Evolutionary conservation across 2,329 filamentous ascomycete species (phyloP).

Genomic region (Pseudopithomyces maydicus): DNA sequence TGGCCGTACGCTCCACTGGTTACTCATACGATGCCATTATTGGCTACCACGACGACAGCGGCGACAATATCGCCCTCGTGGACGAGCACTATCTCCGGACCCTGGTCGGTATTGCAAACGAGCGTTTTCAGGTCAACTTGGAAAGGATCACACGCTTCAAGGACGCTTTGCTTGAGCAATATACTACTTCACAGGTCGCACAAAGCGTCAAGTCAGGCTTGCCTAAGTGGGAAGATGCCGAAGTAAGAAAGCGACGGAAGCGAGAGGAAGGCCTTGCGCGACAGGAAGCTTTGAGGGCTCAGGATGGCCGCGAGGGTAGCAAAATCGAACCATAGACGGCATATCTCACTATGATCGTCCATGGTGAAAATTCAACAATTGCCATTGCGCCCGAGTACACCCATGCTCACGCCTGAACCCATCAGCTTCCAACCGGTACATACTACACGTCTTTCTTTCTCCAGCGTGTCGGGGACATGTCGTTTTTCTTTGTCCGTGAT

Average conservation of each 20-base stretch:
- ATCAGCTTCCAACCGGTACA: too few relatives aligned
- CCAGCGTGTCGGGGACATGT: too few relatives aligned
- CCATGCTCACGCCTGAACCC: too few relatives aligned
- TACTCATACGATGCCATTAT: conserved; percentile 82
- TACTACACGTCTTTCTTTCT: too few relatives aligned
- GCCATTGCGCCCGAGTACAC: too few relatives aligned
- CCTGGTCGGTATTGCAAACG: conserved; percentile 73
- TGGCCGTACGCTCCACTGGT: conserved; percentile 84
- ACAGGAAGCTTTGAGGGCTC: conserved; percentile 46
- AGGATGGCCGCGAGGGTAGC: neutral
- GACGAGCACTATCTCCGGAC: conserved; percentile 69
- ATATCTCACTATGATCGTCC: neutral
- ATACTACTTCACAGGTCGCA: conserved; percentile 1
- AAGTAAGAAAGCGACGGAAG: conserved; percentile 45
- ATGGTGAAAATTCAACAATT: neutral
- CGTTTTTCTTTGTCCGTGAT: too few relatives aligned
- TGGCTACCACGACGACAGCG: conserved; percentile 55
- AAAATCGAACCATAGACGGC: neutral
- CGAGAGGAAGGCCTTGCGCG: conserved; percentile 55
- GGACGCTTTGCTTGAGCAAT: conserved; percentile 51
- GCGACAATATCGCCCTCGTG: conserved; percentile 58
- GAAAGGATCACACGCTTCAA: conserved; percentile 71
- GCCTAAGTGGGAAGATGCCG: conserved; percentile 49
- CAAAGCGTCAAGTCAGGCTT: conserved; percentile 2
- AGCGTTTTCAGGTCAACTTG: conserved; percentile 72